These are phyloP conservation scores for Gossypium davidsonii DNA, from an alignment of 441 rosid species.

Conservation along the genomic window DNA sequence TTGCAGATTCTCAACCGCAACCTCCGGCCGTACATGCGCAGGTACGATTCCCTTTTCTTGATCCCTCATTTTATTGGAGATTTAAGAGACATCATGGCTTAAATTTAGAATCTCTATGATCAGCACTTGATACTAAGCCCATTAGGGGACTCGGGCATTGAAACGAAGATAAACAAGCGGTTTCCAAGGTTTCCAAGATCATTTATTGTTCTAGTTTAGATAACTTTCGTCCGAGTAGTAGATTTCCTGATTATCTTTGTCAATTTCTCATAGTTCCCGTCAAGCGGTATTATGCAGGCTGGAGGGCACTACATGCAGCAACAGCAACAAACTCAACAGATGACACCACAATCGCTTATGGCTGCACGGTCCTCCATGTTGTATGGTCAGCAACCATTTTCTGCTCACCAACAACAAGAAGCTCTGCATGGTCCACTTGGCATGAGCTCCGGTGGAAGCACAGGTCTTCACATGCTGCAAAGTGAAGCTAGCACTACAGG, in stretches of 20 bases:
- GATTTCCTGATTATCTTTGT: constrained; percentile 7
- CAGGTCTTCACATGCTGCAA: constrained; percentile 81
- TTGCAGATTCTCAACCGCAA: constrained; percentile 96
- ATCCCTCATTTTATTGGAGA: too few species aligned
- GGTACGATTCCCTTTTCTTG: constrained; percentile 28
- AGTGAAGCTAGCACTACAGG: constrained; percentile 53
- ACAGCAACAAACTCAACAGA: constrained; percentile 68
- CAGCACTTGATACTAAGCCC: too few species aligned
- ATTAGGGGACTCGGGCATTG: too few species aligned
- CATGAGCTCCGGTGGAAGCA: constrained; percentile 71
- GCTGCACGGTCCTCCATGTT: constrained; percentile 86
- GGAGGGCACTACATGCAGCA: constrained; percentile 74
- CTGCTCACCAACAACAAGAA: constrained; percentile 62
- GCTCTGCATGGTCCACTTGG: constrained; percentile 78
- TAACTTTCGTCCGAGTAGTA: background rate
- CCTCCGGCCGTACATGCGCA: constrained; percentile 72
- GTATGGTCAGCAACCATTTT: constrained; percentile 69
- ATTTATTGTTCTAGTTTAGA: too few species aligned
- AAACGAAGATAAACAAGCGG: too few species aligned
- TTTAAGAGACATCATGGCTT: too few species aligned
- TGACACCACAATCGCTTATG: constrained; percentile 83
- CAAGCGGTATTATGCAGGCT: constrained; percentile 62
- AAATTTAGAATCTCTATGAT: too few species aligned
- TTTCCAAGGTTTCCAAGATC: too few species aligned
- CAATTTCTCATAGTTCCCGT: constrained; percentile 43